Evolutionary conservation across 495 filamentous ascomycete species (phyloP).

Genomic region (Penicillium lagena): DNA sequence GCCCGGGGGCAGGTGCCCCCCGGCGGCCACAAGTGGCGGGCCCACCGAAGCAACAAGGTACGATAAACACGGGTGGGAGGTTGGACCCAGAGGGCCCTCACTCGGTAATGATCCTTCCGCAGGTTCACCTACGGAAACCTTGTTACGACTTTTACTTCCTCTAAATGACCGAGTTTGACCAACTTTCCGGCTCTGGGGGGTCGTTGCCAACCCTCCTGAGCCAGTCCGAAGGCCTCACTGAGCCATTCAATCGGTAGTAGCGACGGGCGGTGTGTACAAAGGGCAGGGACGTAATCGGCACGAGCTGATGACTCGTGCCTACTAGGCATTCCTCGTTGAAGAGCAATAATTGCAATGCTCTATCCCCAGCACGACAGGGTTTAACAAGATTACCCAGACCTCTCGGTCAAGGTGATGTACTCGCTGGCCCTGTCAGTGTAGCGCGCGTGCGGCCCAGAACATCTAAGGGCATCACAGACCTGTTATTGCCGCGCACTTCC

Average conservation of each 20-base stretch:
- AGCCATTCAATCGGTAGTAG: conserved; percentile 71
- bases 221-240: conserved; percentile 65
- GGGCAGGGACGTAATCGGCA: background rate
- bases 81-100: conserved; percentile 10
- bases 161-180: conserved; percentile 67
- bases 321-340: too few species aligned
- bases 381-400: too few species aligned
- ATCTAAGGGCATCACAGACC: too few species aligned
- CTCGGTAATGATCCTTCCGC: conserved; percentile 59
- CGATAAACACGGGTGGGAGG: conserved; percentile 11
- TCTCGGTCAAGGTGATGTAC: conserved; percentile 36
- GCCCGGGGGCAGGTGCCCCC: too few species aligned
- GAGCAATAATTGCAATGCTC: too few species aligned
- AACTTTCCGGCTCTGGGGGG: conserved; percentile 58
- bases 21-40: too few species aligned
- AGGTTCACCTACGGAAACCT: conserved; percentile 68
- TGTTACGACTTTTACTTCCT: conserved; percentile 69
- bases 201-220: conserved; percentile 19
- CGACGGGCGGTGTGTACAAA: conserved; percentile 57
- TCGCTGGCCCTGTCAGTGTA: conserved; percentile 29
- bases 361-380: too few species aligned
- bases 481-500: too few species aligned
- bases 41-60: too few species aligned
- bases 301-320: too few species aligned
- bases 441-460: too few species aligned